Evolutionary conservation across 257 asterid species (phyloP).

Genomic region (Ehretia macrophylla): DNA sequence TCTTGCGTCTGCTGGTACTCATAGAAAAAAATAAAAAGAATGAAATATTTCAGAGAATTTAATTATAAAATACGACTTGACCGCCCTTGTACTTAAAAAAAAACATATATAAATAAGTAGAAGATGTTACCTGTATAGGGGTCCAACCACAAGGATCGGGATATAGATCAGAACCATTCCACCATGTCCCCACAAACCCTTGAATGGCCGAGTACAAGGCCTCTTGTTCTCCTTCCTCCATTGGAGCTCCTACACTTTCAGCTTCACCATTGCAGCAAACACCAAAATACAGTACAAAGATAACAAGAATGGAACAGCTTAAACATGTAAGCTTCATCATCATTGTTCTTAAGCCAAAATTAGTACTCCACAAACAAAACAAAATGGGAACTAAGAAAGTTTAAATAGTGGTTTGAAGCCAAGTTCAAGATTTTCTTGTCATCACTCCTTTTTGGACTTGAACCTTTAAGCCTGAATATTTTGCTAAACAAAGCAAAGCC

Average conservation of each 20-base stretch:
- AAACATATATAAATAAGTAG: too few relatives aligned
- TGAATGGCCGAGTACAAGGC: conserved; percentile 82
- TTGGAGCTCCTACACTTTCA: conserved; percentile 51
- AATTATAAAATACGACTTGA: too few relatives aligned
- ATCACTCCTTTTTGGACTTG: too few relatives aligned
- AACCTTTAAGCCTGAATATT: not conserved
- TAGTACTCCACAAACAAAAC: not conserved
- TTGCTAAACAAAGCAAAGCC: not conserved
- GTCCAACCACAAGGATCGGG: conserved; percentile 99
- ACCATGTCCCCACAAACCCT: conserved; percentile 87
- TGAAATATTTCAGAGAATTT: too few relatives aligned
- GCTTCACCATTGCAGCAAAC: conserved; percentile 53
- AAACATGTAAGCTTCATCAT: conserved; percentile 36
- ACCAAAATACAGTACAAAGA: conserved; percentile 24
- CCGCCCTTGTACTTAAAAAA: too few relatives aligned
- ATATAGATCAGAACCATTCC: conserved; percentile 99
- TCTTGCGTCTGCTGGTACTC: too few relatives aligned
- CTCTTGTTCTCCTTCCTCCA: conserved; percentile 60
- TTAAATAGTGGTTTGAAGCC: too few relatives aligned
- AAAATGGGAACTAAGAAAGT: not conserved
- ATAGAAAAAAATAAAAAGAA: too few relatives aligned
- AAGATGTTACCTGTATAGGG: conserved; percentile 94
- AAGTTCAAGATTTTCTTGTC: not conserved
- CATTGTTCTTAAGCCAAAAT: conserved; percentile 3
- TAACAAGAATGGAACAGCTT: conserved; percentile 17